Evolutionary conservation across 1,139 yeast species (phyloP).

Genomic region (Candida tetrigidarum): DNA sequence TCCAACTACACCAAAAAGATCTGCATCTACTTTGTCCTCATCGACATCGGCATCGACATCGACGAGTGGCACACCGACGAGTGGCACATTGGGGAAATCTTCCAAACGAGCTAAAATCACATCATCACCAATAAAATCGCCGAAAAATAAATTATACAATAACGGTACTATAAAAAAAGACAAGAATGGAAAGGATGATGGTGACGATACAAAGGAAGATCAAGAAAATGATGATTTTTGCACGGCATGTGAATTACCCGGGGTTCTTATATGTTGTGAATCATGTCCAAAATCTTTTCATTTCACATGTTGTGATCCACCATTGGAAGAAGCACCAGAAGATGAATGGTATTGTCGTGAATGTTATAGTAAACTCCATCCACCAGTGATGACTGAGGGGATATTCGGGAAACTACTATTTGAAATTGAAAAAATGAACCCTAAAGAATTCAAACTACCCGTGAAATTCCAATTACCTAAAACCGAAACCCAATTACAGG

Average conservation of each 20-base stretch:
- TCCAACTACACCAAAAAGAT: constrained; percentile 17
- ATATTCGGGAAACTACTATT: constrained; percentile 68
- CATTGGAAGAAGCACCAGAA: constrained; percentile 80
- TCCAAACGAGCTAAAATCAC: constrained; percentile 41
- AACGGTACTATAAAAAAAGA: constrained; percentile 15
- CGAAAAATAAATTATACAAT: constrained; percentile 35
- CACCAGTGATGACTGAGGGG: constrained; percentile 38
- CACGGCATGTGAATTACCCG: constrained; percentile 84
- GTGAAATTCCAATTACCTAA: constrained; percentile 52
- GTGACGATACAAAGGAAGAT: constrained; percentile 27
- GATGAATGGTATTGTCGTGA: constrained; percentile 91
- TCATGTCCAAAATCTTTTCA: constrained; percentile 92
- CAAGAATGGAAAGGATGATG: constrained; percentile 9
- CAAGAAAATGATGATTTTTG: constrained; percentile 86
- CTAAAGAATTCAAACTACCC: constrained; percentile 77
- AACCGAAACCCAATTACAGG: constrained; percentile 44
- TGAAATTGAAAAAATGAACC: constrained; percentile 62
- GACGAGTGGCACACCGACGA: no score
- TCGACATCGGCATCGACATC: constrained; percentile 1
- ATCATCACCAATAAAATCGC: constrained; percentile 43
- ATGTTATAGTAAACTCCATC: constrained; percentile 50
- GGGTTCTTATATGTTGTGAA: constrained; percentile 91
- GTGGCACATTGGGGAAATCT: constrained; percentile 20
- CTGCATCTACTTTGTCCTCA: background rate
- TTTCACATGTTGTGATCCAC: constrained; percentile 90